Evolutionary conservation across 768 basidiomycete species (phyloP).

Genomic region (Psilocybe tampanensis): DNA sequence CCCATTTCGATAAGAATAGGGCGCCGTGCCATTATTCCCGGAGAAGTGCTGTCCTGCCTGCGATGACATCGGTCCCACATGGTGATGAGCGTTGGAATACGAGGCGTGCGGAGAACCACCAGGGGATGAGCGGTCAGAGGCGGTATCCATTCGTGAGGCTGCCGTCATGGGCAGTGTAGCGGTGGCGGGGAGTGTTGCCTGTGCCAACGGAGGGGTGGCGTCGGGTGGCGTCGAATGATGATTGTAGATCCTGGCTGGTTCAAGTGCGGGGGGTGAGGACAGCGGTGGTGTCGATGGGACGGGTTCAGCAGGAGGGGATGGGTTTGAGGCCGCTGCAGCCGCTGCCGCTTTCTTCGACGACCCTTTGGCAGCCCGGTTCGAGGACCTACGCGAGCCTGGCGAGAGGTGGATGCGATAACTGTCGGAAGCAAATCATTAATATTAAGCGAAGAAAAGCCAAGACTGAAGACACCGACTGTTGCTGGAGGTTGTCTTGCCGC

Average conservation of each 20-base stretch:
- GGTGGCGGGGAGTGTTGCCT: conserved; percentile 49
- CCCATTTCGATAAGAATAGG: conserved; percentile 42
- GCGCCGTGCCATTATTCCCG: conserved; percentile 3
- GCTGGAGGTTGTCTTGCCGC: conserved; percentile 83
- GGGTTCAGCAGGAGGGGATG: background rate
- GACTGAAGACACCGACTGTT: conserved; percentile 44
- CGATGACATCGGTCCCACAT: conserved; percentile 25
- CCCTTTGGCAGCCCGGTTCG: conserved; percentile 56
- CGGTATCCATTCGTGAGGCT: conserved; percentile 10
- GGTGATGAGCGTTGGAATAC: conserved; percentile 39
- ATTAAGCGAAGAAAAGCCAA: background rate
- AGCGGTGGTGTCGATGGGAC: conserved; percentile 31
- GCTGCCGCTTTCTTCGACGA: conserved; percentile 30
- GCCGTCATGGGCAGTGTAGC: conserved; percentile 24
- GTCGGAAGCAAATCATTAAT: background rate
- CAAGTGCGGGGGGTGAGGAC: conserved; percentile 46
- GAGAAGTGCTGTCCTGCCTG: conserved; percentile 12
- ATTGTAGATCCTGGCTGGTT: conserved; percentile 40
- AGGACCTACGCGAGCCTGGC: conserved; percentile 73
- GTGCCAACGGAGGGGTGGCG: conserved; percentile 56
- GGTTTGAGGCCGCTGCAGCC: conserved; percentile 10
- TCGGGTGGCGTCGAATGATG: conserved; percentile 47
- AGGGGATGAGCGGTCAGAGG: conserved; percentile 26
- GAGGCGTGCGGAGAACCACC: conserved; percentile 46
- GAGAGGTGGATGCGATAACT: conserved; percentile 85